Evolutionary conservation across 176 grass and related monocot genomes (phyloP).

Genomic region (Triticum monococcum): DNA sequence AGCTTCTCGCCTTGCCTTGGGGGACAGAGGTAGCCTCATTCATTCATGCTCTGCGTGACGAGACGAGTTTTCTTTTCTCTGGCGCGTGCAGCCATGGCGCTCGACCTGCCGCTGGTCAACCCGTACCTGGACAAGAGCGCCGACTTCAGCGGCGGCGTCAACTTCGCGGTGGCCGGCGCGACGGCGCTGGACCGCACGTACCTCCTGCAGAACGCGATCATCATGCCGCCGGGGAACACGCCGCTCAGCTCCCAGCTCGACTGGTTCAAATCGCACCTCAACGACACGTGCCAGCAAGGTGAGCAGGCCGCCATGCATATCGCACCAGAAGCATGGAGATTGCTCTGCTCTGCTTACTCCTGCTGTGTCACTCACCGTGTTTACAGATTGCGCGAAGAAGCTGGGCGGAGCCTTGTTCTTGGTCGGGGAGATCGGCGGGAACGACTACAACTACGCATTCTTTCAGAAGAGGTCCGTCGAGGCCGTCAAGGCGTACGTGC

Average conservation of each 20-base stretch:
- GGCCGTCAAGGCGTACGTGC: slow-evolving; percentile 57
- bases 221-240: slow-evolving; percentile 46
- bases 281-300: slow-evolving; percentile 68
- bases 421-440: slow-evolving; percentile 91
- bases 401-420: slow-evolving; percentile 65
- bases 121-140: slow-evolving; percentile 72
- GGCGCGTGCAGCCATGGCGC: slow-evolving; percentile 53
- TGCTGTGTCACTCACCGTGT: background rate
- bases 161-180: slow-evolving; percentile 89
- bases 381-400: slow-evolving; percentile 57
- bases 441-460: slow-evolving; percentile 96
- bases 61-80: background rate
- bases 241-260: slow-evolving; percentile 72
- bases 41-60: background rate
- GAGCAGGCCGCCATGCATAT: background rate
- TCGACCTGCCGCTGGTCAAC: slow-evolving; percentile 64
- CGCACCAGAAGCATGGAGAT: background rate
- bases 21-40: background rate
- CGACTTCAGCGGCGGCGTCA: slow-evolving; percentile 61
- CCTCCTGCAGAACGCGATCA: slow-evolving; percentile 44
- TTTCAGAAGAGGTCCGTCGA: slow-evolving; percentile 58
- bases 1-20: background rate
- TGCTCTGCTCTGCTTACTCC: background rate
- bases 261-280: slow-evolving; percentile 78
- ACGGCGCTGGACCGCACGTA: slow-evolving; percentile 60